These are phyloP conservation scores for Aureobasidium sp. DNA, from an alignment of 2,329 filamentous ascomycete species.

Conservation along the genomic window DNA sequence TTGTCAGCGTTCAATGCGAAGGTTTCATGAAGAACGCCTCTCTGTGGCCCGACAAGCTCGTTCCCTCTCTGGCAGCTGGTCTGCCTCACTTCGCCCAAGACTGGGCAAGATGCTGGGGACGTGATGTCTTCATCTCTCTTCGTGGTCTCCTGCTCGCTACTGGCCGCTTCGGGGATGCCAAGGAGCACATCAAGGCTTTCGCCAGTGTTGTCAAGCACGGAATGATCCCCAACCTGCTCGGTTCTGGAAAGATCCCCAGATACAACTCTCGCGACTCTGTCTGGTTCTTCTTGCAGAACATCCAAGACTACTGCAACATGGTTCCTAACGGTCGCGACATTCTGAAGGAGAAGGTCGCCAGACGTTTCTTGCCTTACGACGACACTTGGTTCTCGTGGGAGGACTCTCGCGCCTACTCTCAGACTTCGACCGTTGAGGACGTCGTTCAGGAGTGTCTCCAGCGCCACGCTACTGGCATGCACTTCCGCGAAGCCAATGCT, in stretches of 20 bases:
- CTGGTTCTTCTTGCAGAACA: constrained; percentile 96
- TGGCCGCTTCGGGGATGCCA: constrained; percentile 78
- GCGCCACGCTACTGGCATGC: constrained; percentile 80
- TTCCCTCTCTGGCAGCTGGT: constrained; percentile 83
- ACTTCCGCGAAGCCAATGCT: constrained; percentile 90
- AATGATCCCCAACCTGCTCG: constrained; percentile 92
- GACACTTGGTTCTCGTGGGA: constrained; percentile 85
- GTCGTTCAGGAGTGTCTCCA: constrained; percentile 90
- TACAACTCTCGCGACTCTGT: constrained; percentile 96
- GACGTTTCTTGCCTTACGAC: constrained; percentile 89
- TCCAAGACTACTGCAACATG: constrained; percentile 83
- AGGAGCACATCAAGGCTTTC: constrained; percentile 90
- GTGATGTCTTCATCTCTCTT: constrained; percentile 93
- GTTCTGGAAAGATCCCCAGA: constrained; percentile 73
- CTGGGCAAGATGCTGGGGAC: constrained; percentile 95
- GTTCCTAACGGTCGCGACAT: constrained; percentile 68
- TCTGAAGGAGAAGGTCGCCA: constrained; percentile 68
- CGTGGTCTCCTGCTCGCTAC: constrained; percentile 85
- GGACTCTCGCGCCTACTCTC: constrained; percentile 78
- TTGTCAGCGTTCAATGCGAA: constrained; percentile 88
- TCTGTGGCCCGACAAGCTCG: constrained; percentile 73
- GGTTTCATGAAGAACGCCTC: constrained; percentile 86
- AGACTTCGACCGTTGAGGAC: constrained; percentile 74
- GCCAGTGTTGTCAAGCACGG: constrained; percentile 95
- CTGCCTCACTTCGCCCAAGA: constrained; percentile 88